Percentiles rank a stretch among this genome's conserved stretches.
Conservation (phyloP, 352 stramenopile genomes). For the Phytophthora multivora region DNA sequence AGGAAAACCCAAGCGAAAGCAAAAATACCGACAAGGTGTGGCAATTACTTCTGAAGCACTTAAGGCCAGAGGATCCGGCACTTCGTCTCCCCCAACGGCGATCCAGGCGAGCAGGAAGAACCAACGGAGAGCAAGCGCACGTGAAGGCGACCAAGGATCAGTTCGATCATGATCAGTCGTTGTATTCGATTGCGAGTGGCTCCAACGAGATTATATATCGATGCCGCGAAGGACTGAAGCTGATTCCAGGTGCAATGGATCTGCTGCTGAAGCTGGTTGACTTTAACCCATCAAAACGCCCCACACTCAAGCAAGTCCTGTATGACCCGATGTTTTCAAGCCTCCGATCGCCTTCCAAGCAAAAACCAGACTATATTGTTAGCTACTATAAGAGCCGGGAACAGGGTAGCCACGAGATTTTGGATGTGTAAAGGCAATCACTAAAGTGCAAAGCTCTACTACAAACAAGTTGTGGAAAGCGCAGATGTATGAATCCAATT, state of each 20-base stretch:
- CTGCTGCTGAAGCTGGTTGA: slow-evolving; percentile 60
- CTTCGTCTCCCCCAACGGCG: slow-evolving; percentile 18
- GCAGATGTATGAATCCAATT: slow-evolving; percentile 16
- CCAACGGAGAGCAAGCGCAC: slow-evolving; percentile 8
- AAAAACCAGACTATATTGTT: slow-evolving; percentile 56
- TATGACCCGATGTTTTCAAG: slow-evolving; percentile 61
- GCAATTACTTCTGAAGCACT: slow-evolving; percentile 62
- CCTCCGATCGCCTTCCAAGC: slow-evolving; percentile 25
- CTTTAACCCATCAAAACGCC: slow-evolving; percentile 65
- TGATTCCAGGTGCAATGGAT: slow-evolving; percentile 47
- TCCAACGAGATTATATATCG: slow-evolving; percentile 54
- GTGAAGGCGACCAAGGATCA: slow-evolving; percentile 32
- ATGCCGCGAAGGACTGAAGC: slow-evolving; percentile 53
- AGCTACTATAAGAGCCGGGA: slow-evolving; percentile 47
- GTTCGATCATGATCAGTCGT: slow-evolving; percentile 48
- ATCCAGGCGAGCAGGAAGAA: slow-evolving; percentile 21
- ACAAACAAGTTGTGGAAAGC: slow-evolving; percentile 1
- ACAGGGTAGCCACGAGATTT: slow-evolving; percentile 19
- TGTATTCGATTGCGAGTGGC: slow-evolving; percentile 58
- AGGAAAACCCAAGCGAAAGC: slow-evolving; percentile 47
- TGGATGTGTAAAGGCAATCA: slow-evolving; percentile 55
- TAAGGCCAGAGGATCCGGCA: slow-evolving; percentile 47
- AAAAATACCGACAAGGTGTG: slow-evolving; percentile 60
- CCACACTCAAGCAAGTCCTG: slow-evolving; percentile 73
- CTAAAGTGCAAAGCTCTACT: neutral